These are phyloP conservation scores for Eucalyptus tenuipes DNA, from an alignment of 345 rosid genomes.

Conservation along the genomic window DNA sequence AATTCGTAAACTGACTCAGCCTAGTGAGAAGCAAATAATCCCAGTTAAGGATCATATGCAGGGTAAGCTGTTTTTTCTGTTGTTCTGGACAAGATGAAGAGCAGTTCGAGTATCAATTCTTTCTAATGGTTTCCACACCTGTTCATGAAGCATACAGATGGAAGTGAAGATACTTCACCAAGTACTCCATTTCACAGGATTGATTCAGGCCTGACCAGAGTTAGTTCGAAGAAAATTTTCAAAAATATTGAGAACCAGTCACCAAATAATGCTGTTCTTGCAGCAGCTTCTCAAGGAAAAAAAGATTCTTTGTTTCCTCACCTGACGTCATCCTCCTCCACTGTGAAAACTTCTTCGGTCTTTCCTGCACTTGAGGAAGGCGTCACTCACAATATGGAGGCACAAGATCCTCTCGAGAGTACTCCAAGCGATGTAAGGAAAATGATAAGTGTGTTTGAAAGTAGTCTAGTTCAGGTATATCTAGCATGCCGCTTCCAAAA, in stretches of 20 bases:
- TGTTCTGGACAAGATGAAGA: not conserved
- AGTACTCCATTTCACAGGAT: not conserved
- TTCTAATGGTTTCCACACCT: slow-evolving; percentile 14
- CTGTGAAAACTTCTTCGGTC: not conserved
- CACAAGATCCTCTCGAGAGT: slow-evolving; percentile 1
- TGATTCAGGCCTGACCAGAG: not conserved
- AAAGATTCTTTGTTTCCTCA: not conserved
- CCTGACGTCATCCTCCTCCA: not conserved
- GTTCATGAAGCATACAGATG: slow-evolving; percentile 33
- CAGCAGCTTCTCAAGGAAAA: no score
- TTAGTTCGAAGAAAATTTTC: not conserved
- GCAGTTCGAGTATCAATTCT: not conserved
- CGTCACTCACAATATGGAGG: not conserved
- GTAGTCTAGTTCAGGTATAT: slow-evolving; percentile 49
- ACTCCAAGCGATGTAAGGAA: slow-evolving; percentile 50
- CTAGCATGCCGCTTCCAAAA: not conserved
- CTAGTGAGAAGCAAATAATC: slow-evolving; percentile 2
- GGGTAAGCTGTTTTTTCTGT: not conserved
- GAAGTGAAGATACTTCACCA: slow-evolving; percentile 9
- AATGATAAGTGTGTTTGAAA: slow-evolving; percentile 72
- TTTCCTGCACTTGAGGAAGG: not conserved
- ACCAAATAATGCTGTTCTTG: slow-evolving; percentile 1
- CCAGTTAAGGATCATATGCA: slow-evolving; percentile 36
- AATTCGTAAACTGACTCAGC: not conserved
- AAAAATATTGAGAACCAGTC: not conserved